Evolutionary conservation across 768 basidiomycete genomes (phyloP).

Genomic region (Kwoniella mangroviensis): DNA sequence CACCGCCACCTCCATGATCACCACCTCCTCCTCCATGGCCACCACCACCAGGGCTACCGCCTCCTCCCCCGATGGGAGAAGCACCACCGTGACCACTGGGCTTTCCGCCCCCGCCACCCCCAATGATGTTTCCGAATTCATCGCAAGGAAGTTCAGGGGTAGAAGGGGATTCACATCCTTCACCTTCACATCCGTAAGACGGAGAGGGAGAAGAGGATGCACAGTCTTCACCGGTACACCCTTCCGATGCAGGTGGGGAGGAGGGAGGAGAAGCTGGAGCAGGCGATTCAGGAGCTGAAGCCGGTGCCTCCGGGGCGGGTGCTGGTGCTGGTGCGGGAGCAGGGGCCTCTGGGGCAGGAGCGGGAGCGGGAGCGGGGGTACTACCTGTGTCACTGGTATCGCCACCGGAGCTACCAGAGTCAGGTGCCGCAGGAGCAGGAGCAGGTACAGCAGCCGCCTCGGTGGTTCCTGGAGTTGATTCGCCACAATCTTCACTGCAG

Average conservation of each 20-base stretch:
- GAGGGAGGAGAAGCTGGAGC: background rate
- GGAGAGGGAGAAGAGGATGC: background rate
- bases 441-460: constrained; percentile 9
- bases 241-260: constrained; percentile 1
- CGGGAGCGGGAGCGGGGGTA: constrained; percentile 8
- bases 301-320: constrained; percentile 15
- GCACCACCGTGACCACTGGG: background rate
- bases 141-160: constrained; percentile 1
- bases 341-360: background rate
- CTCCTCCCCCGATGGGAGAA: constrained; percentile 4
- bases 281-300: constrained; percentile 6
- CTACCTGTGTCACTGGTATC: constrained; percentile 1
- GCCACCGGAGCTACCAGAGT: constrained; percentile 10
- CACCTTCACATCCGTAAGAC: constrained; percentile 10
- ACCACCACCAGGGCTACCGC: constrained; percentile 6
- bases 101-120: background rate
- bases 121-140: background rate
- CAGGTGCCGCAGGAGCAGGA: background rate
- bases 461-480: constrained; percentile 1
- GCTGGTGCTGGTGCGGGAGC: background rate
- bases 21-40: constrained; percentile 1
- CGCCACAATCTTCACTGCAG: constrained; percentile 1
- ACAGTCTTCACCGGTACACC: background rate
- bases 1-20: background rate
- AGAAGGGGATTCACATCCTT: constrained; percentile 5